Conservation (phyloP, 2,329 filamentous ascomycete species). For the Rhynchosporium secalis region DNA sequence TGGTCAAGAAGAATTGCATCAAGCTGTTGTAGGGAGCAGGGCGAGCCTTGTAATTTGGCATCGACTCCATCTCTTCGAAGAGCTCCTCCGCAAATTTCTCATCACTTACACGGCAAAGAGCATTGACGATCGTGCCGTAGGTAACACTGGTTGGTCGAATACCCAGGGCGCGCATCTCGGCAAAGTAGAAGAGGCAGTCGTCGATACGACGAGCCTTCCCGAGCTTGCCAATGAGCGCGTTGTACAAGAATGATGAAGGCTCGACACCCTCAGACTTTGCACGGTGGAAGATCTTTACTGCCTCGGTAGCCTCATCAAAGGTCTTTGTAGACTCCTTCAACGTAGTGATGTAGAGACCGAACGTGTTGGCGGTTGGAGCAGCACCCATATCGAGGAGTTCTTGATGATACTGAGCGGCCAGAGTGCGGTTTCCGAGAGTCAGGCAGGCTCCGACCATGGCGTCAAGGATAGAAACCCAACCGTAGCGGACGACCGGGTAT, state of each 20-base stretch:
- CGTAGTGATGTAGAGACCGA: conserved; percentile 98
- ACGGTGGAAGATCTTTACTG: conserved; percentile 94
- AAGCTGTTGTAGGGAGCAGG: conserved; percentile 98
- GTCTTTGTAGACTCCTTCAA: conserved; percentile 96
- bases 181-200: conserved; percentile 97
- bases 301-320: conserved; percentile 95
- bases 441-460: conserved; percentile 94
- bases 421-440: conserved; percentile 73
- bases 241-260: conserved; percentile 96
- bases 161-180: conserved; percentile 89
- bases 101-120: conserved; percentile 93
- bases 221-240: conserved; percentile 95
- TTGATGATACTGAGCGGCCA: conserved; percentile 86
- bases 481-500: conserved; percentile 85
- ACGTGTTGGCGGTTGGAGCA: conserved; percentile 94
- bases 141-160: conserved; percentile 97
- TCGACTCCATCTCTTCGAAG: conserved; percentile 98
- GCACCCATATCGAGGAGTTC: conserved; percentile 88
- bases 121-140: conserved; percentile 97
- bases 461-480: conserved; percentile 95
- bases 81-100: conserved; percentile 97
- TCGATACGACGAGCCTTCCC: conserved; percentile 97
- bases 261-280: conserved; percentile 93
- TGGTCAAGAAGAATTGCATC: conserved; percentile 99
- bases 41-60: conserved; percentile 97